Evolutionary conservation across 495 filamentous ascomycete genomes (phyloP).

Genomic region (Halenospora varia): DNA sequence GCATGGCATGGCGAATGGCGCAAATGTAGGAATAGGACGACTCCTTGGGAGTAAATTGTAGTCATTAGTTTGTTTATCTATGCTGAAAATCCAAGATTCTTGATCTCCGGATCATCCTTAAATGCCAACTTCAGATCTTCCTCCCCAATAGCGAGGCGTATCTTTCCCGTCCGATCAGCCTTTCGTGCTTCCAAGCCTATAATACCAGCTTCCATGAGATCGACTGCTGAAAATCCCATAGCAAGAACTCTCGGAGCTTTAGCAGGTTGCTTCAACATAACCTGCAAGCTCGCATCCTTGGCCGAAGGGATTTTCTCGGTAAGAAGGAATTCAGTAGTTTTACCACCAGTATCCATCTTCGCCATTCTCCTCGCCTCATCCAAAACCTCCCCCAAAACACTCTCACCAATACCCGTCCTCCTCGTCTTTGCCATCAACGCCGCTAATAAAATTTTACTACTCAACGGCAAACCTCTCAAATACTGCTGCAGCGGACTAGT

Average conservation of each 20-base stretch:
- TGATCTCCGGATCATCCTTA: slow-evolving; percentile 82
- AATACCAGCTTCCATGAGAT: slow-evolving; percentile 82
- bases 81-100: slow-evolving; percentile 46
- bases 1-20: slow-evolving; percentile 21
- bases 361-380: slow-evolving; percentile 80
- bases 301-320: background rate
- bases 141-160: slow-evolving; percentile 78
- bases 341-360: slow-evolving; percentile 45
- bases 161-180: slow-evolving; percentile 80
- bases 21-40: background rate
- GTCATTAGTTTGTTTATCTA: slow-evolving; percentile 3
- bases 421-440: slow-evolving; percentile 74
- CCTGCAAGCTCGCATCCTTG: background rate
- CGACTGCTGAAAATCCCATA: slow-evolving; percentile 68
- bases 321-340: slow-evolving; percentile 21
- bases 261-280: background rate
- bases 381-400: slow-evolving; percentile 82
- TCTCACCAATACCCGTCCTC: slow-evolving; percentile 81
- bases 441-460: slow-evolving; percentile 79
- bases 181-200: slow-evolving; percentile 73
- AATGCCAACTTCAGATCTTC: slow-evolving; percentile 88
- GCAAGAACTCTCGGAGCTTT: slow-evolving; percentile 54
- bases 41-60: background rate
- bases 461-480: slow-evolving; percentile 73
- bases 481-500: slow-evolving; percentile 87